Evolutionary conservation across 2,329 filamentous ascomycete species (phyloP).

Genomic region (Ophiocordyceps polyrhachis-furcata): DNA sequence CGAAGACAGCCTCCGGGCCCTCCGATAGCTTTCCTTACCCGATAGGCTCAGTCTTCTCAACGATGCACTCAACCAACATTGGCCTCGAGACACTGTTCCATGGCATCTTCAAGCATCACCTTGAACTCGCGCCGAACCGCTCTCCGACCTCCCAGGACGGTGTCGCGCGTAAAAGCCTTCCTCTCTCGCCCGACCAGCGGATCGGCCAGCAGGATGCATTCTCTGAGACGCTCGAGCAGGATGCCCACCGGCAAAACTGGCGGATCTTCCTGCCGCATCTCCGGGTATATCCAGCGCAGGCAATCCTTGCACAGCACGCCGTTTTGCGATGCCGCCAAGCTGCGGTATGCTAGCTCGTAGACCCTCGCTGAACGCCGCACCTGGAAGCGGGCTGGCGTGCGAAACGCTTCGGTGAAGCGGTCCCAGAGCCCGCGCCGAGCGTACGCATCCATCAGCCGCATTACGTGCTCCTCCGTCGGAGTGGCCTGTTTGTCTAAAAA

Average conservation of each 20-base stretch:
- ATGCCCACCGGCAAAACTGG: slow-evolving; percentile 28
- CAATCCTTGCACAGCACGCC: slow-evolving; percentile 24
- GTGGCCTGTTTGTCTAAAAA: slow-evolving; percentile 18
- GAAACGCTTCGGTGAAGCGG: slow-evolving; percentile 43
- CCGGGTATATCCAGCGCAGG: slow-evolving; percentile 33
- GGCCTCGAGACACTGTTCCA: background rate
- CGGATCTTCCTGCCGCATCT: slow-evolving; percentile 38
- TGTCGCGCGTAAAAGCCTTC: background rate
- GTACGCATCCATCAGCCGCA: slow-evolving; percentile 26
- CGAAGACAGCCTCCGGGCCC: background rate
- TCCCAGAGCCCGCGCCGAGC: slow-evolving; percentile 29
- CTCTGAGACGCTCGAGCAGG: slow-evolving; percentile 22
- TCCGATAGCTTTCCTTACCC: too few relatives aligned
- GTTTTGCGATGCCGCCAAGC: slow-evolving; percentile 25
- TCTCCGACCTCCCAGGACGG: background rate
- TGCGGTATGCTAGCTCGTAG: slow-evolving; percentile 34
- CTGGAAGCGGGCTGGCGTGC: slow-evolving; percentile 30
- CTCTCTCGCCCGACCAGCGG: slow-evolving; percentile 18
- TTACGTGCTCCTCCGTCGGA: slow-evolving; percentile 20
- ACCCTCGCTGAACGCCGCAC: slow-evolving; percentile 28
- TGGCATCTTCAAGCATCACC: background rate
- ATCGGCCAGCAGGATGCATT: slow-evolving; percentile 37
- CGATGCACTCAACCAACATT: background rate
- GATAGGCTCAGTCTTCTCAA: background rate
- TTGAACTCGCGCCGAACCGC: background rate